phyloP scores from a whole-genome alignment of 441 rosid species.

The Arabidopsis hybrid region DNA sequence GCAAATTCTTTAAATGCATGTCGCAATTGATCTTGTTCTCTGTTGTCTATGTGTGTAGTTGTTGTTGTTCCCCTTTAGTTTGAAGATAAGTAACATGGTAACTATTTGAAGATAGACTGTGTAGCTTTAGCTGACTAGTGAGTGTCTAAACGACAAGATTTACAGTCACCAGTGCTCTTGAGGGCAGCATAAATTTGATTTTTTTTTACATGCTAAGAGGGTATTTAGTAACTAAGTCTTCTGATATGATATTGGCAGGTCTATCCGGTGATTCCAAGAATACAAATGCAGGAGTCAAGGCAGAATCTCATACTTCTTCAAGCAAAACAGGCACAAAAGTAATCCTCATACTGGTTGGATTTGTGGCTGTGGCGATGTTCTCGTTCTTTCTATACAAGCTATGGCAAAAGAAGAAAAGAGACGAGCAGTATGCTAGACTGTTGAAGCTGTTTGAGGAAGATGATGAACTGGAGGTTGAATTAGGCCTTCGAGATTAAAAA shows the following conservation, averaged over 20 bases:
- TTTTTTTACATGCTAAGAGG: neutral
- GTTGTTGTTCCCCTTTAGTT: neutral
- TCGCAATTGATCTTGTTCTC: conserved; percentile 14
- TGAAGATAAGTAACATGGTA: conserved; percentile 7
- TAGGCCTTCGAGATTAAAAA: conserved; percentile 85
- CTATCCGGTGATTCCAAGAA: conserved; percentile 56
- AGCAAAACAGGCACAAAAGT: conserved; percentile 58
- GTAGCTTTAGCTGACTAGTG: neutral
- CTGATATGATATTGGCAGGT: conserved; percentile 49
- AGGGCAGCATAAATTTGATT: neutral
- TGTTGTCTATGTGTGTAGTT: conserved; percentile 12
- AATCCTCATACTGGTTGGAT: conserved; percentile 54
- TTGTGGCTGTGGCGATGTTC: conserved; percentile 62
- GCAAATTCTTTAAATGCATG: conserved; percentile 1
- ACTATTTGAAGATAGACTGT: neutral
- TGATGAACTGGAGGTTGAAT: conserved; percentile 97
- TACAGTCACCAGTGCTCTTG: neutral
- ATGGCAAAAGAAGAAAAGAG: conserved; percentile 98
- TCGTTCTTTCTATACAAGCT: conserved; percentile 76
- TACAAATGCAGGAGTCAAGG: conserved; percentile 43
- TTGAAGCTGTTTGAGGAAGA: conserved; percentile 98
- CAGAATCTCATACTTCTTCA: conserved; percentile 55
- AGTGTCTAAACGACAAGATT: neutral
- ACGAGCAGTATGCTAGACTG: conserved; percentile 93
- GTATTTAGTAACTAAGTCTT: neutral